A percentile compares a stretch with the other conserved stretches of the same genome.
phyloP scores from a whole-genome alignment of 768 basidiomycete genomes.

The Suillus decipiens region DNA sequence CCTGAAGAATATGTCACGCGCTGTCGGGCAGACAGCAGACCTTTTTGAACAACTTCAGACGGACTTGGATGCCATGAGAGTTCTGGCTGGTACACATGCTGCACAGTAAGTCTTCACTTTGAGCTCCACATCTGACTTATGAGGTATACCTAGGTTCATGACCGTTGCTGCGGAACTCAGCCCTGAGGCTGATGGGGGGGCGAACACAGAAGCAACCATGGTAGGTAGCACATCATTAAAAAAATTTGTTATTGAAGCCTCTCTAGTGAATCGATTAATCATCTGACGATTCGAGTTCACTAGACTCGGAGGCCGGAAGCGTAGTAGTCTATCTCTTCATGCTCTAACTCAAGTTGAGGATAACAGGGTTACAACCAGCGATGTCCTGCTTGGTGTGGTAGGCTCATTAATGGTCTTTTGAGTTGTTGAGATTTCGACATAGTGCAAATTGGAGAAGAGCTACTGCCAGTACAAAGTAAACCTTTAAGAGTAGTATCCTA shows the following conservation, averaged over 20 bases:
- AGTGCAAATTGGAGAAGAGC: too few relatives aligned
- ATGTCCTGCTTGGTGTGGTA: too few relatives aligned
- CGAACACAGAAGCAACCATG: neutral
- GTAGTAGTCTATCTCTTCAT: too few relatives aligned
- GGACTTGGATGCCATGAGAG: slow-evolving; percentile 77
- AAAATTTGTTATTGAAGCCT: neutral
- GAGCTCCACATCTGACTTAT: neutral
- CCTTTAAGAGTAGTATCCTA: too few relatives aligned
- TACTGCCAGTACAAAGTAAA: too few relatives aligned
- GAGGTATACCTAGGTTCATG: slow-evolving; percentile 44
- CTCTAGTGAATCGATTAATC: neutral
- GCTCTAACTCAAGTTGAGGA: too few relatives aligned
- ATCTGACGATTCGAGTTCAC: neutral
- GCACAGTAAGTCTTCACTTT: slow-evolving; percentile 62
- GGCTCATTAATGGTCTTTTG: too few relatives aligned
- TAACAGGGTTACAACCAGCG: too few relatives aligned
- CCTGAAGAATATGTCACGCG: slow-evolving; percentile 65
- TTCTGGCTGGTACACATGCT: slow-evolving; percentile 76
- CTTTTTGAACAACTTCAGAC: slow-evolving; percentile 75
- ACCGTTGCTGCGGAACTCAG: slow-evolving; percentile 47
- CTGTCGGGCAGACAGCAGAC: slow-evolving; percentile 71
- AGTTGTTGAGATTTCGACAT: too few relatives aligned
- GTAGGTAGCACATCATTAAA: neutral
- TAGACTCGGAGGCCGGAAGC: neutral
- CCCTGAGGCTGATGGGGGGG: slow-evolving; percentile 18